Percentiles rank a stretch among this genome's conserved stretches.
These are phyloP conservation scores for Lasiodiplodia sp. DNA, from an alignment of 2,329 filamentous ascomycete species.

Conservation along the genomic window DNA sequence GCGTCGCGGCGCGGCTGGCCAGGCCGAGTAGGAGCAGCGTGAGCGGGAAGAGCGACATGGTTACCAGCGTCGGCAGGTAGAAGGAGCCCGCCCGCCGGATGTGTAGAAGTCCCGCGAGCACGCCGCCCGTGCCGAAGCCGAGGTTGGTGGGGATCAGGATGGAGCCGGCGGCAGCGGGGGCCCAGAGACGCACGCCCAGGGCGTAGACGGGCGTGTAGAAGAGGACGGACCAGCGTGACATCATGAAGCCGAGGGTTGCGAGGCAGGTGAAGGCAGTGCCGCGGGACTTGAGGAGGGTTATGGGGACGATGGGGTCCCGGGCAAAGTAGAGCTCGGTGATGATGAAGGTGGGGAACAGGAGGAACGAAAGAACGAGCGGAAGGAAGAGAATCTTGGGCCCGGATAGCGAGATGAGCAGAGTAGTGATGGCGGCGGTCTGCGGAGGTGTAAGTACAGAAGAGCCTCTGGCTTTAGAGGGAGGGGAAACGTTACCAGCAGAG, in stretches of 20 bases:
- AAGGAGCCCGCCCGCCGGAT: constrained; percentile 77
- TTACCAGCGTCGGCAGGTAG: constrained; percentile 68
- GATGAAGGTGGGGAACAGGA: constrained; percentile 64
- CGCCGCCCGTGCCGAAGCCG: constrained; percentile 77
- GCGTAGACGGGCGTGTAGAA: constrained; percentile 85
- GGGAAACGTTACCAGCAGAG: constrained; percentile 57
- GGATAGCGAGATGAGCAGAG: constrained; percentile 75
- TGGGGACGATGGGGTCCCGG: constrained; percentile 76
- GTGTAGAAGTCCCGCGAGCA: constrained; percentile 77
- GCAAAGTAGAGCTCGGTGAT: constrained; percentile 70
- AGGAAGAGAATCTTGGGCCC: constrained; percentile 67
- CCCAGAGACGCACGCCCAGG: constrained; percentile 75
- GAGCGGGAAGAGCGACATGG: constrained; percentile 68
- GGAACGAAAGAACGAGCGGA: constrained; percentile 67
- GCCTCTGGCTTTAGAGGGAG: background rate
- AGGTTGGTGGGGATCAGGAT: constrained; percentile 83
- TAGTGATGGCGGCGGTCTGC: constrained; percentile 70
- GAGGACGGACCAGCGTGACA: constrained; percentile 78
- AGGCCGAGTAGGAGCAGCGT: constrained; percentile 65
- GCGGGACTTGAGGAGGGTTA: constrained; percentile 72
- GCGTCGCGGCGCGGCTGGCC: constrained; percentile 61
- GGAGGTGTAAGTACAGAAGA: background rate
- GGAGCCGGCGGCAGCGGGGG: constrained; percentile 73
- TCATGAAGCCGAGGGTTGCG: constrained; percentile 79
- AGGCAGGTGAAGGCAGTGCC: constrained; percentile 77